These are phyloP conservation scores for Leccinum rimulosum DNA, from an alignment of 768 basidiomycete genomes.

Conservation along the genomic window DNA sequence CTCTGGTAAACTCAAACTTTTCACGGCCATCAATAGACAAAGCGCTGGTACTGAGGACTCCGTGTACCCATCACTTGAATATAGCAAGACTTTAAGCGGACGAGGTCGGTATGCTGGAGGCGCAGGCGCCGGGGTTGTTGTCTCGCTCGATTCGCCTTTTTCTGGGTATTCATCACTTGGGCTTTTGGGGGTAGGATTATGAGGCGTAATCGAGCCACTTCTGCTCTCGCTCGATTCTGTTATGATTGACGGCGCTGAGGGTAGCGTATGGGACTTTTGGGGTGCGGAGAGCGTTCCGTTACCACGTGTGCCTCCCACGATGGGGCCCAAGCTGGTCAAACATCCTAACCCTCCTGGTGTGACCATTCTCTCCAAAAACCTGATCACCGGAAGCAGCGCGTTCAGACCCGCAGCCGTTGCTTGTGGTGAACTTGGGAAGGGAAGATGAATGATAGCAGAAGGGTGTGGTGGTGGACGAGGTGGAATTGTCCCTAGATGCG, in stretches of 20 bases:
- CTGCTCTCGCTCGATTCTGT: conserved; percentile 14
- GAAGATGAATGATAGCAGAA: conserved; percentile 67
- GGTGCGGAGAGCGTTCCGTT: conserved; percentile 11
- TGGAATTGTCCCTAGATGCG: conserved; percentile 32
- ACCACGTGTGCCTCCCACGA: neutral
- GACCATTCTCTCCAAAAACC: conserved; percentile 66
- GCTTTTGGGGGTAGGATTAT: neutral
- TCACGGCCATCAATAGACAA: conserved; percentile 79
- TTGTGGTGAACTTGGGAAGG: conserved; percentile 68
- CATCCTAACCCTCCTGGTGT: conserved; percentile 38
- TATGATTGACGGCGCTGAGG: conserved; percentile 19
- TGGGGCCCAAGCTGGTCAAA: conserved; percentile 7
- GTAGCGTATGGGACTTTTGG: conserved; percentile 8
- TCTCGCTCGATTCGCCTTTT: conserved; percentile 14
- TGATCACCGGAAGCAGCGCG: conserved; percentile 58
- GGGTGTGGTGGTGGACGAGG: conserved; percentile 71
- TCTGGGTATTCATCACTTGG: conserved; percentile 19
- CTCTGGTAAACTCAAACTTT: conserved; percentile 69
- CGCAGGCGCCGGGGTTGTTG: conserved; percentile 4
- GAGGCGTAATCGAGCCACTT: conserved; percentile 22
- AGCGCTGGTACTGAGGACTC: conserved; percentile 89
- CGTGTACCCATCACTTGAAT: conserved; percentile 88
- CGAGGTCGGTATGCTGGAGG: conserved; percentile 41
- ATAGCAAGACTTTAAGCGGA: conserved; percentile 74
- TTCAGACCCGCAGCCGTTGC: conserved; percentile 53